phyloP scores from a whole-genome alignment of 1,284 basidiomycete genomes.

The Apiotrichum mycotoxinovorans region DNA sequence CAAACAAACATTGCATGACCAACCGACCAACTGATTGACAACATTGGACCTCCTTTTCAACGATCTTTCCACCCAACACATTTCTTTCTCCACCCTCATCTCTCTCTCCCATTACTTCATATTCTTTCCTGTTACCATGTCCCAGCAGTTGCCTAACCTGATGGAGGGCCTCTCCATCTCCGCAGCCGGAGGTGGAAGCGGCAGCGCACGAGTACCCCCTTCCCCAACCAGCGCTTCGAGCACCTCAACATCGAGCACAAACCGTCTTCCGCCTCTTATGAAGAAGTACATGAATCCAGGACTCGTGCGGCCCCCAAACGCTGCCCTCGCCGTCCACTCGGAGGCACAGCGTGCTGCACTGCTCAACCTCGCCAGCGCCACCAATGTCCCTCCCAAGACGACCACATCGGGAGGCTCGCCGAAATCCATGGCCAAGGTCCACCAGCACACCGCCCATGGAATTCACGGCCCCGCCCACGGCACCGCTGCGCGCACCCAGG shows the following conservation, averaged over 20 bases:
- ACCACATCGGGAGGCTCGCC: neutral
- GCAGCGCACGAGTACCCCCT: neutral
- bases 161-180: conserved; percentile 15
- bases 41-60: neutral
- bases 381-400: conserved; percentile 27
- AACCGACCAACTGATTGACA: neutral
- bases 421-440: neutral
- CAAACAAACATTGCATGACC: neutral
- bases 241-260: neutral
- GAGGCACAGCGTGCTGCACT: conserved; percentile 38
- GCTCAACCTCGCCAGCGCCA: conserved; percentile 35
- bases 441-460: conserved; percentile 9
- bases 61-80: neutral
- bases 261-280: conserved; percentile 46
- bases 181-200: neutral
- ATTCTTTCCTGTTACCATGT: conserved; percentile 8
- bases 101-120: neutral
- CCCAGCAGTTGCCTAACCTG: conserved; percentile 9
- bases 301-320: conserved; percentile 41
- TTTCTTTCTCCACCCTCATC: neutral
- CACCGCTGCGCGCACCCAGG: conserved; percentile 22
- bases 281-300: conserved; percentile 51
- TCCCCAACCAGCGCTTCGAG: neutral
- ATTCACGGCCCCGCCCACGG: conserved; percentile 25
- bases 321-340: conserved; percentile 28